Evolutionary conservation across 208 protist genomes (phyloP).

Genomic region (Leptomonas seymouri): DNA sequence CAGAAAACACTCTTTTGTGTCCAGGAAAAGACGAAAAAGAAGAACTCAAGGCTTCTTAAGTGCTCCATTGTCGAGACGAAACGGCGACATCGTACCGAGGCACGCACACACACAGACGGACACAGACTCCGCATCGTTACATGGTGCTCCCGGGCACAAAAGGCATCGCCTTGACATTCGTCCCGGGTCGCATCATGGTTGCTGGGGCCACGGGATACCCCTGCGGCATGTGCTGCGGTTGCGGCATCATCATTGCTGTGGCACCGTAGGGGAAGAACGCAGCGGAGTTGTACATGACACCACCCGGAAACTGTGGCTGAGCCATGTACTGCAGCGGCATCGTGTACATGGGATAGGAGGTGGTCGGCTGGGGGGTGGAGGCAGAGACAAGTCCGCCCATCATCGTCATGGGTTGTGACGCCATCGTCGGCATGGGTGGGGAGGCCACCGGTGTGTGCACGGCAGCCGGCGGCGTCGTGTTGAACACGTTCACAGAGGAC

Average conservation of each 20-base stretch:
- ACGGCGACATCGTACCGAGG: background rate
- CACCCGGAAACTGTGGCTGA: constrained; percentile 19
- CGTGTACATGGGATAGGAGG: constrained; percentile 26
- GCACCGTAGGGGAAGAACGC: constrained; percentile 31
- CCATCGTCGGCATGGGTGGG: constrained; percentile 13
- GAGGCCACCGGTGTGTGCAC: constrained; percentile 9
- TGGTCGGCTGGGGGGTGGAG: constrained; percentile 10
- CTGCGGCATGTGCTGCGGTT: constrained; percentile 24
- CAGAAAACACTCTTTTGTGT: background rate
- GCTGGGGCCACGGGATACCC: constrained; percentile 18
- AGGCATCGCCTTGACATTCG: constrained; percentile 69
- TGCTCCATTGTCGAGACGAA: background rate
- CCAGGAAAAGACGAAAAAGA: background rate
- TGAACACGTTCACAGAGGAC: background rate
- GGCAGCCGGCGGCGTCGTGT: constrained; percentile 3
- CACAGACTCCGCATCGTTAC: constrained; percentile 10
- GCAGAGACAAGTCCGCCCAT: constrained; percentile 12
- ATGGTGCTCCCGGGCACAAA: constrained; percentile 54
- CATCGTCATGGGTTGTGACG: constrained; percentile 17
- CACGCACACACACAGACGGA: background rate
- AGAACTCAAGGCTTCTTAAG: background rate
- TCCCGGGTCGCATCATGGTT: constrained; percentile 45
- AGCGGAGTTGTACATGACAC: constrained; percentile 26
- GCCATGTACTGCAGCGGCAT: constrained; percentile 39
- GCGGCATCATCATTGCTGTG: constrained; percentile 32